Conservation (phyloP, 2,329 filamentous ascomycete genomes). For the Aspergillus aculeatinus region DNA sequence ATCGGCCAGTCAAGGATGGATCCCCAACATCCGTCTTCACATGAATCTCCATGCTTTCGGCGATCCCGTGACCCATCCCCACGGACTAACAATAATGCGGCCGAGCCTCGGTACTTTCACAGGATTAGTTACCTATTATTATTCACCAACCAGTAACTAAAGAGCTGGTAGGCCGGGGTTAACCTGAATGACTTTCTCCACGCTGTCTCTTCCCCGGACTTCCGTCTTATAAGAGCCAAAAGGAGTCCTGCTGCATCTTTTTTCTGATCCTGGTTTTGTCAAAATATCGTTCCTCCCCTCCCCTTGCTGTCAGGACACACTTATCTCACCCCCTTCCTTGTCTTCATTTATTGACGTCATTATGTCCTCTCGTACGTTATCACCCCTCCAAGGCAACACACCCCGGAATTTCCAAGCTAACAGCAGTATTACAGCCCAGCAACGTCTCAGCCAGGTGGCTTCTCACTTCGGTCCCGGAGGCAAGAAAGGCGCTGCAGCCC, state of each 20-base stretch:
- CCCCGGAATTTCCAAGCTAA: conserved; percentile 13
- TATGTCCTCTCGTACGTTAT: conserved; percentile 45
- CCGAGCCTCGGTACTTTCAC: conserved; percentile 34
- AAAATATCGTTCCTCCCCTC: conserved; percentile 2
- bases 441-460: conserved; percentile 60
- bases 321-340: neutral
- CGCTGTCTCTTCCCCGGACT: conserved; percentile 7
- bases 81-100: conserved; percentile 28
- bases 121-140: conserved; percentile 16
- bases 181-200: conserved; percentile 3
- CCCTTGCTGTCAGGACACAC: neutral
- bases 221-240: conserved; percentile 17
- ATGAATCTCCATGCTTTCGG: conserved; percentile 18
- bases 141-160: conserved; percentile 14
- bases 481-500: conserved; percentile 35
- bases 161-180: conserved; percentile 3
- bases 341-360: conserved; percentile 24
- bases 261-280: conserved; percentile 1
- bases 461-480: conserved; percentile 52
- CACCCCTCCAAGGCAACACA: neutral
- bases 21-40: conserved; percentile 17
- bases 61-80: conserved; percentile 26
- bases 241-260: conserved; percentile 4
- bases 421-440: conserved; percentile 46
- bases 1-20: neutral